Percentiles rank a stretch among this genome's conserved stretches.
Evolutionary conservation across 495 filamentous ascomycete genomes (phyloP).

Genomic region (Penicillium dipodomyicola): DNA sequence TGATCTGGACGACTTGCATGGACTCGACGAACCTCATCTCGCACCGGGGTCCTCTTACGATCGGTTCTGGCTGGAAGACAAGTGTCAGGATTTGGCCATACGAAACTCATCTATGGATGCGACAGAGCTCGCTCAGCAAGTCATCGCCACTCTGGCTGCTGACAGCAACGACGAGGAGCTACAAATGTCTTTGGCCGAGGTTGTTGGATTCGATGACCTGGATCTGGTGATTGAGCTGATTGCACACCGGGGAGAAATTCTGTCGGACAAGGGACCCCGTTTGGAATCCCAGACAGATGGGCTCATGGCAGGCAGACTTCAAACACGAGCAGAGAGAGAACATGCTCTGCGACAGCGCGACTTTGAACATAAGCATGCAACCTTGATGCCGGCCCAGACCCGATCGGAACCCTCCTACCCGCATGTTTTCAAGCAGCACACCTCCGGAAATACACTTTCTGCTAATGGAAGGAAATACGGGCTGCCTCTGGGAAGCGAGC

Average conservation of each 20-base stretch:
- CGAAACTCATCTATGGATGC: slow-evolving; percentile 62
- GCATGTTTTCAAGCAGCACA: slow-evolving; percentile 83
- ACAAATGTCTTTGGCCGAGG: slow-evolving; percentile 85
- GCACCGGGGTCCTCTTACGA: slow-evolving; percentile 31
- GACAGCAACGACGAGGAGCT: slow-evolving; percentile 74
- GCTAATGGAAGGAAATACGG: slow-evolving; percentile 73
- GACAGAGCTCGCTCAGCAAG: slow-evolving; percentile 63
- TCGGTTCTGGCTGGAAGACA: slow-evolving; percentile 60
- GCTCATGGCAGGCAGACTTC: slow-evolving; percentile 53
- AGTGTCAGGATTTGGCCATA: slow-evolving; percentile 58
- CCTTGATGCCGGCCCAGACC: slow-evolving; percentile 59
- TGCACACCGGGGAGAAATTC: slow-evolving; percentile 64
- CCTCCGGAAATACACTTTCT: slow-evolving; percentile 78
- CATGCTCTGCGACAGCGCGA: slow-evolving; percentile 70
- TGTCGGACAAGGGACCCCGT: slow-evolving; percentile 35
- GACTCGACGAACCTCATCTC: slow-evolving; percentile 18
- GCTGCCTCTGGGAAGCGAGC: slow-evolving; percentile 63
- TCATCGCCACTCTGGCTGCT: slow-evolving; percentile 64
- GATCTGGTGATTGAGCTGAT: slow-evolving; percentile 86
- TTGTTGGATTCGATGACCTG: slow-evolving; percentile 87
- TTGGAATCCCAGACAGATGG: slow-evolving; percentile 47
- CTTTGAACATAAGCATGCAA: slow-evolving; percentile 74
- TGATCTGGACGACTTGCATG: slow-evolving; percentile 39
- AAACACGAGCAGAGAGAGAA: slow-evolving; percentile 75
- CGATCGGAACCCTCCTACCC: slow-evolving; percentile 72